Percentiles rank a stretch among this genome's conserved stretches.
Conservation (phyloP, 2,329 filamentous ascomycete genomes). For the Chaetothyriales sp. region DNA sequence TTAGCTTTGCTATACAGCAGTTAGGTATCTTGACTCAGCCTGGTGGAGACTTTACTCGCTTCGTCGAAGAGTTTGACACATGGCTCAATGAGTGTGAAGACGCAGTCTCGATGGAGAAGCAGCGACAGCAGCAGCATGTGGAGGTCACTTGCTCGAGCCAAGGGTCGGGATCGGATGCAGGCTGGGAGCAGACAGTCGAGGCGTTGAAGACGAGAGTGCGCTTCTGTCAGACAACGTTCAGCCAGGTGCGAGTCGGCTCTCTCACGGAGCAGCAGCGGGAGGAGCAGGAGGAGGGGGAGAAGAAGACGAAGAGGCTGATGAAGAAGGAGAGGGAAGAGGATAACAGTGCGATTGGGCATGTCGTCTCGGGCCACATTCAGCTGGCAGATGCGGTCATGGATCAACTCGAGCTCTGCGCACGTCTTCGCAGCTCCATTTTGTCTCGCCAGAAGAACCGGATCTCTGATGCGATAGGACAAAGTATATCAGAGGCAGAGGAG, state of each 20-base stretch:
- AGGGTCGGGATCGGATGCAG: neutral
- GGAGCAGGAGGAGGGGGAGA: too few relatives aligned
- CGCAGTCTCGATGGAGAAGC: neutral
- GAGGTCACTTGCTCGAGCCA: neutral
- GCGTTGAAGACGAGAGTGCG: neutral
- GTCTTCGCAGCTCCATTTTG: neutral
- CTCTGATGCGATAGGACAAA: neutral
- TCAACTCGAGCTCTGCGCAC: neutral
- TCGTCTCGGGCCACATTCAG: neutral
- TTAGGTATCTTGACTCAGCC: neutral
- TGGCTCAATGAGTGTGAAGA: neutral
- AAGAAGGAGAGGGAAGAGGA: neutral
- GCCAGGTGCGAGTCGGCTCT: neutral
- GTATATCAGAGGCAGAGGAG: neutral
- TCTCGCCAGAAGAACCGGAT: neutral
- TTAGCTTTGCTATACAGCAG: neutral
- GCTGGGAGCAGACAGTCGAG: neutral
- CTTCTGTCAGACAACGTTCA: neutral
- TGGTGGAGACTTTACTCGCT: neutral
- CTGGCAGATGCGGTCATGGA: neutral
- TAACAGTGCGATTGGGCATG: neutral
- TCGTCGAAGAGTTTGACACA: neutral
- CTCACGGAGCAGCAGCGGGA: too few relatives aligned
- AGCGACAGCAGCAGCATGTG: neutral
- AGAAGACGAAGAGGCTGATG: too few relatives aligned